Evolutionary conservation across 805 yeast genomes (phyloP), one percentile per base, ranked within the genome.

Genomic region (Sugiyamaella qingdaonensis): DNA sequence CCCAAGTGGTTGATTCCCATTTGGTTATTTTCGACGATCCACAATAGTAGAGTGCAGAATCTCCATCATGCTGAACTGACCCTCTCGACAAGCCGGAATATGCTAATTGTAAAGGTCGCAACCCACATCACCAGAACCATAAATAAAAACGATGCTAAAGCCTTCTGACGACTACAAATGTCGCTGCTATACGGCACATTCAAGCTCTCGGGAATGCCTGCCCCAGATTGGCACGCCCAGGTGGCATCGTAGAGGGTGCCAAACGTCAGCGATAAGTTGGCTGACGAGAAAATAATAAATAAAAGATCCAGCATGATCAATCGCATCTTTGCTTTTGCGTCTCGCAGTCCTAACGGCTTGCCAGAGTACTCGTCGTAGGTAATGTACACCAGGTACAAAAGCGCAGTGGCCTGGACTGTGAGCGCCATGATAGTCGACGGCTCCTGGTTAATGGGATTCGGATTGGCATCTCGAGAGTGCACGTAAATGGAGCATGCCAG

Each of bases 391-490:
- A 90, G 77, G 65, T 94, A 94, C 0, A 81, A 78, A 24, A 88
- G 70, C 2, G 96, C 96, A 56, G 83, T 74, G 29, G 88, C 73
- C 63, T 90, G 92, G 2, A 92, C 95, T 49, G 82, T 82, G 1
- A 94, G 78, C 2, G 97, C 94, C 95, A 94, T 89, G 44, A 91
- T 83, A 0, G 98, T 88, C 61, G 96, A 85, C 14, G 99, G 86
- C 63, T 87, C 90, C 64, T 87, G 95, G 7, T 78, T 73, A 7
- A 88, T 69, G 10, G 71, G 63, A 29, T 41, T 21, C 50, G 64
- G 62, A 18, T 31, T 51, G 46, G 52, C 63, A 52, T 42, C 66
- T 58, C 4, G 79, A 69, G 55, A 73, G 65, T 61, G 65, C 14
- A 62, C 64, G 37, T 54, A 68, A 19, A 50, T 68, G 60, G 64